Base-by-base conservation (phyloP, 2,329 filamentous ascomycete species). In the Pseudogymnoascus sp. region DNA sequence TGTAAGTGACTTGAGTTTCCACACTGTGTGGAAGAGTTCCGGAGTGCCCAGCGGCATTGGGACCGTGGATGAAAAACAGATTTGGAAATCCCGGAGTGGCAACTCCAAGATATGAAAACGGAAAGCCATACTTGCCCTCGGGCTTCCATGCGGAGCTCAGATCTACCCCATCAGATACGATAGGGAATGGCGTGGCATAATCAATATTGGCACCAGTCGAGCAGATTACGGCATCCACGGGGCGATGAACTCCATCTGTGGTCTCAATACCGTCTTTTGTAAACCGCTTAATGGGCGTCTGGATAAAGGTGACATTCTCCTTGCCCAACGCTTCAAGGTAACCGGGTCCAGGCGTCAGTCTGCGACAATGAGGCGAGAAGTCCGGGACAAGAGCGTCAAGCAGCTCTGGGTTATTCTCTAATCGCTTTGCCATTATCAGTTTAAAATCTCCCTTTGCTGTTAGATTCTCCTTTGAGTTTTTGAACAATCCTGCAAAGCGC, bases 1-100 rank as follows among this genome's bases (percentile, higher is more conserved):
- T 81, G 72, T 88, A 88, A 0, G 84, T 82, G 1, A 88, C 72
- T 66, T 88, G 84, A 5, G 82, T 86, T 72, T 91, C 89, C 23
- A 88, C 79, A 64, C 79, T 82, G 68, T 89, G 84, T 1, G 88
- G 87, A 0, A 90, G 83, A 0, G 86, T 90, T 0, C 88, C 88
- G 1, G 83, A 84, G 1, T 83, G 79, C 0, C 84, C 85, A 0
- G 81, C 78, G 1, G 80, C 78, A 68, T 87, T 79, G 0, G 87
- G 86, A 0, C 87, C 88, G 28, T 83, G 80, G 5, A 89, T 69
- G 70, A 87, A 88, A 28, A 88, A 77, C 0, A 90, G 75, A 66
- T 90, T 91, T 0, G 88, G 87, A 65, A 89, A 89, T 0, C 81
- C 83, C 0, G 87, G 86, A 0, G 84, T 83, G 0, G 83, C 82